Base-by-base conservation (phyloP, 1,284 basidiomycete species). In the Rhodofomes roseus region DNA sequence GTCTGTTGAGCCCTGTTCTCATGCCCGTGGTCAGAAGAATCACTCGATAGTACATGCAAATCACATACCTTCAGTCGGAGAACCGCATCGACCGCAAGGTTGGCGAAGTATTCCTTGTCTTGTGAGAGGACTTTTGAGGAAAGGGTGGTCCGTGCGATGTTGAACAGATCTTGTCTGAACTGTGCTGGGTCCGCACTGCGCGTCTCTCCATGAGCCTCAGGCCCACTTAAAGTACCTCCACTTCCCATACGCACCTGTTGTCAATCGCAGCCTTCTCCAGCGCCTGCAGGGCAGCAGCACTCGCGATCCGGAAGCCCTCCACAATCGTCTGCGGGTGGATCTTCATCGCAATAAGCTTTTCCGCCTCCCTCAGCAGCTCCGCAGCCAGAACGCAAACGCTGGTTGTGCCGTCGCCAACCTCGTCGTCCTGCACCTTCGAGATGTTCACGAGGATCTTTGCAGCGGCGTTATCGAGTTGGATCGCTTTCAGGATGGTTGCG, bases 361-460 rank as follows among this genome's bases (percentile, higher is more conserved):
- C 96, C 5, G 96, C 97, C 77, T 98, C 97, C 60, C 97, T 79
- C 64, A 99, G 73, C 60, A 99, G 77, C 73, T 99, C 97, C 12
- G 94, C 87, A 1, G 96, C 93, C 11, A 99, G 78, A 1, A 99
- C 96, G 63, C 93, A 95, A 39, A 99, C 96, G 55, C 84, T 89
- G 11, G 96, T 99, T 25, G 96, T 99, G 29, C 97, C 97, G 76
- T 98, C 97, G 18, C 97, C 97, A 51, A 99, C 90, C 77, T 99
- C 97, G 73, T 99, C 97, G 71, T 99, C 97, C 77, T 99, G 97
- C 18, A 98, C 96, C 74, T 99, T 99, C n/a, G 94, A 96, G 74
- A 99, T 99, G 77, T 99, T 98, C 71, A 99, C 97, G 56, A 99
- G 85, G 72, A 99, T 98, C 81, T 99, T 99, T 56, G 97, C 97